Conservation (phyloP, 1,284 basidiomycete genomes). For the Boletus mariae region DNA sequence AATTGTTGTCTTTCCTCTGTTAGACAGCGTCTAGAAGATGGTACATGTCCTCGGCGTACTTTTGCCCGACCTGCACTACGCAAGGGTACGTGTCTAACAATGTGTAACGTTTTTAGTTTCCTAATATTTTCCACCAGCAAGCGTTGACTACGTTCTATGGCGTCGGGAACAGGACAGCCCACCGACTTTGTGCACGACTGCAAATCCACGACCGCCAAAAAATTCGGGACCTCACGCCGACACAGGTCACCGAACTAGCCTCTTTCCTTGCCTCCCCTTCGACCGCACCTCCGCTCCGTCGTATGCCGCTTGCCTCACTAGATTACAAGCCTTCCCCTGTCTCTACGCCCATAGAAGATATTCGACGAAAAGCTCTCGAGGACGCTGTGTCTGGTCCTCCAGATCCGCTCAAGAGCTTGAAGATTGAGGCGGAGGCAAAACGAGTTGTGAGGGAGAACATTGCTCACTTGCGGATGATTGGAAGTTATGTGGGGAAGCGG, state of each 20-base stretch:
- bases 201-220: constrained; percentile 81
- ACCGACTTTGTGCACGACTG: constrained; percentile 82
- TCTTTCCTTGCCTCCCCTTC: constrained; percentile 86
- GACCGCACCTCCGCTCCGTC: constrained; percentile 59
- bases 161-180: constrained; percentile 69
- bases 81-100: constrained; percentile 48
- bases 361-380: constrained; percentile 30
- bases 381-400: constrained; percentile 24
- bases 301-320: constrained; percentile 58
- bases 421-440: constrained; percentile 80
- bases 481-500: constrained; percentile 81
- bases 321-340: constrained; percentile 47
- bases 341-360: constrained; percentile 41
- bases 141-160: constrained; percentile 85
- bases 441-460: constrained; percentile 84
- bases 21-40: constrained; percentile 37
- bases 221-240: constrained; percentile 71
- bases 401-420: constrained; percentile 68
- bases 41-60: constrained; percentile 77
- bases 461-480: constrained; percentile 85
- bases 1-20: constrained; percentile 7
- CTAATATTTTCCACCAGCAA: constrained; percentile 49
- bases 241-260: constrained; percentile 79
- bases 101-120: background rate
- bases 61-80: constrained; percentile 64